Base-by-base conservation (phyloP, 257 asterid genomes). In the Primulina eburnea region DNA sequence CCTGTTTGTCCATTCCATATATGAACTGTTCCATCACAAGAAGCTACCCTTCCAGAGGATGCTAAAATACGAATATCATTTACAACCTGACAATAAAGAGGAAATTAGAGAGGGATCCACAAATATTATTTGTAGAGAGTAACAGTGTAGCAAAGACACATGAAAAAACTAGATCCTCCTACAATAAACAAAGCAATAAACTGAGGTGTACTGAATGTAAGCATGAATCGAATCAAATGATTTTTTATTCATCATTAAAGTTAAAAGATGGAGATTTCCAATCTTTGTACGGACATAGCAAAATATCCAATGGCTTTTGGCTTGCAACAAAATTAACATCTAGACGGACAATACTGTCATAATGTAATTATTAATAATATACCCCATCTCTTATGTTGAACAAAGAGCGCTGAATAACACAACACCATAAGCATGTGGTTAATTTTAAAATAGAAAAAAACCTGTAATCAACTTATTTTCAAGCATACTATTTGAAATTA, bases 21-120 rank as follows among this genome's bases (percentile, higher is more conserved):
- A 69, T 94, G 97, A 53, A 94, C 87, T 28, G 96, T 89, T 73
- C 99, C 99, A 79, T 94, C 99, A 86, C 97, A 94, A 63, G 99
- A 94, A 78, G 97, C 99, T 75, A 94, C 94, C 75, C 90, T 83
- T 66, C 95, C 96, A 59, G 92, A 80, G 82, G 96, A 86, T 24
- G 90, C 82, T 78, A 91, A 79, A 65, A 82, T 81, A 73, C 89
- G 78, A 60, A 94, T 85, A 79, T 91, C 97, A 73, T 94, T 94
- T 61, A 94, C 96, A 43, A 86, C 95, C 99, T 94, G 84, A 74
- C 62, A 75, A 73, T 65, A 34, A 50, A 75, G 67, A 67, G 62
- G 40, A 34, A 50, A 71, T 24, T 68, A 70, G 73, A 68, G 30
- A 53, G 63, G 67, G 62, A 66, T 68, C 30, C 56, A 80, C 56